phyloP scores from a whole-genome alignment of 139 green algal genomes.

The Chlamydomonas sp. region DNA sequence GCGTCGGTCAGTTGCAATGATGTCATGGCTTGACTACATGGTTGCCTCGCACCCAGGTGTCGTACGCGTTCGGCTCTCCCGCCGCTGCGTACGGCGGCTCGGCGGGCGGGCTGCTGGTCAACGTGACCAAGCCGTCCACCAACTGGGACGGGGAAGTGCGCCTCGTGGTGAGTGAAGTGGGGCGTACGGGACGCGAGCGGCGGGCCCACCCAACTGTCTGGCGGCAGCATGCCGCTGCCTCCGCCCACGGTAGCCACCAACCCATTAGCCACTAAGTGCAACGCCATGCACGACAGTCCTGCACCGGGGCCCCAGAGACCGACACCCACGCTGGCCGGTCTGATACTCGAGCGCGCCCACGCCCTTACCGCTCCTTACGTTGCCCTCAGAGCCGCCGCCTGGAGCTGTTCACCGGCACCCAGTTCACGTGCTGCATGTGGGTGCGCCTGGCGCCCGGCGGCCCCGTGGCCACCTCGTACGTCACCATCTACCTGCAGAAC shows the following conservation, averaged over 20 bases:
- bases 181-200: too few species aligned
- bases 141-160: neutral
- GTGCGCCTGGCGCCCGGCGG: too few species aligned
- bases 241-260: too few species aligned
- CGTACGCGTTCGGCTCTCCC: neutral
- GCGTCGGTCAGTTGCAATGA: neutral
- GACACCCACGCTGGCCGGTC: neutral
- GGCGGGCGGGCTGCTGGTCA: neutral
- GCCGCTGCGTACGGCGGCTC: neutral
- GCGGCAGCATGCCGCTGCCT: too few species aligned
- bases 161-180: neutral
- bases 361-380: neutral
- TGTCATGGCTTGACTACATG: neutral
- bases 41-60: neutral
- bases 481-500: neutral
- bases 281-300: too few species aligned
- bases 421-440: neutral
- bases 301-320: too few species aligned
- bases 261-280: too few species aligned
- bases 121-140: neutral
- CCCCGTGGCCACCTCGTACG: too few species aligned
- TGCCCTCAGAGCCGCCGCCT: neutral
- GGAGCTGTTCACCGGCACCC: neutral
- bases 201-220: too few species aligned
- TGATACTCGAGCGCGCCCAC: neutral